Percentiles rank a stretch among this genome's conserved stretches.
Evolutionary conservation across 441 rosid species (phyloP).

Genomic region (Hura crepitans): DNA sequence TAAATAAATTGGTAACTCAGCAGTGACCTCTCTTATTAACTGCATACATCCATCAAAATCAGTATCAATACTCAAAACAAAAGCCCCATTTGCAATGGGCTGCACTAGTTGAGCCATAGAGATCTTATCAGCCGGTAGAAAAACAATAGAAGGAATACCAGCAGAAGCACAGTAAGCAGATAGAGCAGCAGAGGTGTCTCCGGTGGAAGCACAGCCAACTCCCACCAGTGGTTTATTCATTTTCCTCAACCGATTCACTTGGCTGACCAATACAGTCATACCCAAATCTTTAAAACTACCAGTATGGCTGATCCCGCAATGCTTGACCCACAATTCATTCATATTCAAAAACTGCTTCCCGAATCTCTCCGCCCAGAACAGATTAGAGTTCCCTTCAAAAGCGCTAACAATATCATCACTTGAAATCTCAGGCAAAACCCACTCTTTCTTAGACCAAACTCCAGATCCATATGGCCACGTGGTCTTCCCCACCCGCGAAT

Average conservation of each 20-base stretch:
- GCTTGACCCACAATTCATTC: conserved; percentile 65
- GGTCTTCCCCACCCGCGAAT: conserved; percentile 55
- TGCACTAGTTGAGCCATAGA: conserved; percentile 63
- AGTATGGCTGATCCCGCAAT: conserved; percentile 59
- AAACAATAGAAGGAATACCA: conserved; percentile 54
- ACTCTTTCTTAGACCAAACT: conserved; percentile 65
- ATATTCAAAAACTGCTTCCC: conserved; percentile 43
- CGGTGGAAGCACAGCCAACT: conserved; percentile 62
- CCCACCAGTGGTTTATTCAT: conserved; percentile 49
- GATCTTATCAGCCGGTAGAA: conserved; percentile 49
- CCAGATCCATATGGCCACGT: conserved; percentile 68
- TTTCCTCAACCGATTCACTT: conserved; percentile 46
- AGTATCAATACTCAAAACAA: conserved; percentile 55
- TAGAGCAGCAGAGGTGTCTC: conserved; percentile 54
- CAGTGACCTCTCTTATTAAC: conserved; percentile 53
- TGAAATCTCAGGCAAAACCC: conserved; percentile 58
- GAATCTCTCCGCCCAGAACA: conserved; percentile 62
- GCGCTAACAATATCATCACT: conserved; percentile 54
- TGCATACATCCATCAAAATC: conserved; percentile 68
- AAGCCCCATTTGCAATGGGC: conserved; percentile 62
- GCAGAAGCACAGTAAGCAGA: conserved; percentile 62
- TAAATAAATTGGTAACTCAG: conserved; percentile 56
- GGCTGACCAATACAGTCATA: conserved; percentile 58
- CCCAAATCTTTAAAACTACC: conserved; percentile 64
- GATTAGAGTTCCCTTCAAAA: conserved; percentile 62